phyloP scores from a whole-genome alignment of 768 basidiomycete genomes.

The Tulasnella calospora region DNA sequence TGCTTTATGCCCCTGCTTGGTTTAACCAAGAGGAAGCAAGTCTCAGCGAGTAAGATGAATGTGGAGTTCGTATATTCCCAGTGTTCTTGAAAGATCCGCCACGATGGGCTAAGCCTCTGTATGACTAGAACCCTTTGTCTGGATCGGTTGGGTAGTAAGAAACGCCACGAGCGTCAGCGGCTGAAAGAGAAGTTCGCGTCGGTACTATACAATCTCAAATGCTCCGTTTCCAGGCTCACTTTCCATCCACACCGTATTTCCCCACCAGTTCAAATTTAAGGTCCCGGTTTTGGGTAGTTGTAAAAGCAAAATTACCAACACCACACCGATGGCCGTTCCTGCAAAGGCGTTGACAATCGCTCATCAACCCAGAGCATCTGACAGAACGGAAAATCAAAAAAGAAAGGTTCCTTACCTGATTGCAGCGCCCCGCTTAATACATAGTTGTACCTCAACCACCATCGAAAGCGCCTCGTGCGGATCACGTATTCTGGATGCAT shows the following conservation, averaged over 20 bases:
- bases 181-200: not conserved
- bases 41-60: too few species aligned
- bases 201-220: not conserved
- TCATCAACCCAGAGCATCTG: too few species aligned
- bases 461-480: conserved; percentile 41
- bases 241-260: conserved; percentile 34
- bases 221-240: conserved; percentile 8
- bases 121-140: not conserved
- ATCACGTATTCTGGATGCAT: conserved; percentile 40
- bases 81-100: too few species aligned
- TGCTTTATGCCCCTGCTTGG: too few species aligned
- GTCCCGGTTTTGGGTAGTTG: conserved; percentile 38
- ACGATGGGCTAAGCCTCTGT: too few species aligned
- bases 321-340: conserved; percentile 39
- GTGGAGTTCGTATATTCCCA: too few species aligned
- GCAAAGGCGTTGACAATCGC: not conserved
- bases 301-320: conserved; percentile 43
- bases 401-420: conserved; percentile 32
- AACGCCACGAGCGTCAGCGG: conserved; percentile 3
- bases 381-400: too few species aligned
- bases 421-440: conserved; percentile 44
- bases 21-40: too few species aligned
- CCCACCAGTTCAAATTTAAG: conserved; percentile 39
- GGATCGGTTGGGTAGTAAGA: not conserved
- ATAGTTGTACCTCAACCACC: conserved; percentile 53